Conservation (phyloP, 768 basidiomycete genomes). For the Pisolithus tinctorius region DNA sequence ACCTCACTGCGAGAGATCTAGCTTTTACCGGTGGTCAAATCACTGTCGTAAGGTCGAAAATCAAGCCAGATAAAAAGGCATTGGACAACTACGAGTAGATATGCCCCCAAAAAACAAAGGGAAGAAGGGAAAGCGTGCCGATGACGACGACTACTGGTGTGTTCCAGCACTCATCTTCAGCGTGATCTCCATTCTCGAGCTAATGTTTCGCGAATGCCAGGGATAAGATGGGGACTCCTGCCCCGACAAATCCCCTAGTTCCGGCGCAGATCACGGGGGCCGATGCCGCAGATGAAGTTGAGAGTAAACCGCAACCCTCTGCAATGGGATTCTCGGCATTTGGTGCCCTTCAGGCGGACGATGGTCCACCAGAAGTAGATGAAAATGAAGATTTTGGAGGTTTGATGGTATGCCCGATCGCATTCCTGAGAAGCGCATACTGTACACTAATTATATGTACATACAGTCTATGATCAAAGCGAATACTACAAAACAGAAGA, state of each 20-base stretch:
- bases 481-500: conserved; percentile 41
- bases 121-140: conserved; percentile 79
- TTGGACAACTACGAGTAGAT: background rate
- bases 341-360: conserved; percentile 40
- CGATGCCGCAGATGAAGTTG: conserved; percentile 36
- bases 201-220: conserved; percentile 28
- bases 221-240: conserved; percentile 59
- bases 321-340: conserved; percentile 46
- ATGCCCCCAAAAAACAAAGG: conserved; percentile 67
- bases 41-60: too few relatives aligned
- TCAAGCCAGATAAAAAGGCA: background rate
- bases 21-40: background rate
- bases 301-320: conserved; percentile 11
- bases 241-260: conserved; percentile 34
- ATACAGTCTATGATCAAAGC: conserved; percentile 60
- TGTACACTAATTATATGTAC: conserved; percentile 1
- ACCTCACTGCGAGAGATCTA: background rate
- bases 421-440: conserved; percentile 1
- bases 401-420: conserved; percentile 53
- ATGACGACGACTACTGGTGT: conserved; percentile 73
- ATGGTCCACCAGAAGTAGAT: conserved; percentile 37
- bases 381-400: conserved; percentile 69
- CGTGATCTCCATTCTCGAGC: conserved; percentile 12
- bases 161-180: conserved; percentile 9
- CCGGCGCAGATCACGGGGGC: conserved; percentile 27